Base-by-base conservation (phyloP, 495 filamentous ascomycete species). In the Hypomontagnella monticulosa region DNA sequence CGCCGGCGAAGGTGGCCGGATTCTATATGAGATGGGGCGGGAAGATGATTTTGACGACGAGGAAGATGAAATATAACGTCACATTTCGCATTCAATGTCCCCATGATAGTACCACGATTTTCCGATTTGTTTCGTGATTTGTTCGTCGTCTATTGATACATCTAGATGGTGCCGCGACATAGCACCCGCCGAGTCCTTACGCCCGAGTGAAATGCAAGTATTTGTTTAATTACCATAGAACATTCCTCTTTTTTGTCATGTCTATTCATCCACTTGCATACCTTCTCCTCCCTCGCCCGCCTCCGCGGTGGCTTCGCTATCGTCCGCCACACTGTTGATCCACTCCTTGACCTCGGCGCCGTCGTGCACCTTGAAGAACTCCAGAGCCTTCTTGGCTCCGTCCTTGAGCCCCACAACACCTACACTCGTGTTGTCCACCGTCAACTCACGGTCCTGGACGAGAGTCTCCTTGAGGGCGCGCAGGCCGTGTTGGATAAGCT, bases 41-140 rank as follows among this genome's bases (percentile, higher is more conserved):
- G 96, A 97, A 79, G 95, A 99, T 79, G 96, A 99, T 77, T 99
- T 97, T 76, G 95, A 99, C 72, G 95, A 98, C 62, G 96, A 98
- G 78, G 96, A 99, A 73, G 95, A 99, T 81, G 96, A 99, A 76
- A 93, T 97, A 51, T 97, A 76, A 76, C 44, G 16, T 32, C 14
- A 19, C 20, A 16, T 49, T 46, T 12, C 57, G 30, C 20, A 52
- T 18, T 42, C 19, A 44, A 11, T 1, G 3, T 7, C 14, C 14
- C 18, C 50, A n/a, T n/a, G n/a, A n/a, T n/a, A 19, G 19, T n/a
- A 15, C 16, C 33, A 27, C 19, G 27, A 4, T 37, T 58, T 51
- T 49, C 46, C 27, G 47, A 44, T 47, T 46, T 57, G 38, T 56
- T 67, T 67, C 64, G 58, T 67, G 64, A 54, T 49, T 67, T 62